Percentiles rank a stretch among this genome's conserved stretches.
Conservation (phyloP, 345 rosid genomes). For the Xanthoceras sorbifolium region DNA sequence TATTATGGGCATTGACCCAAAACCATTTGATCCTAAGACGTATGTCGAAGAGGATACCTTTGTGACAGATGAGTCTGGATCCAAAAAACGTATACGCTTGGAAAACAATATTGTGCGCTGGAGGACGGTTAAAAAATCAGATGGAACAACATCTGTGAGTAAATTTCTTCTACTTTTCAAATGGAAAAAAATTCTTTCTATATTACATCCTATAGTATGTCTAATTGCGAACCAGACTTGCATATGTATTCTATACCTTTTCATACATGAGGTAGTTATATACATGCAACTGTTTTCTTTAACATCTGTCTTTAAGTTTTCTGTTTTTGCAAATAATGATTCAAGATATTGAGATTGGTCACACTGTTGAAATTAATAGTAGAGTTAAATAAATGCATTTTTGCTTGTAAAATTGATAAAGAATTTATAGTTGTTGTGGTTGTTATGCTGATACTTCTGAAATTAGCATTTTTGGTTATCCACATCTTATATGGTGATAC, state of each 20-base stretch:
- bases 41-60: conserved; percentile 89
- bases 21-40: conserved; percentile 89
- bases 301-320: neutral
- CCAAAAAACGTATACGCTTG: conserved; percentile 74
- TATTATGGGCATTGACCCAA: conserved; percentile 95
- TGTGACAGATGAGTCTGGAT: conserved; percentile 84
- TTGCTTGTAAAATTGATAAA: neutral
- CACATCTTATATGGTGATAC: neutral
- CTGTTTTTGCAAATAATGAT: neutral
- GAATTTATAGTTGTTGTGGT: neutral
- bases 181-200: conserved; percentile 47
- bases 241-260: neutral
- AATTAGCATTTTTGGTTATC: neutral
- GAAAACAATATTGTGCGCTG: conserved; percentile 93
- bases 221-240: neutral
- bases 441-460: neutral
- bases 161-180: conserved; percentile 33
- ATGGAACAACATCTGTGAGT: conserved; percentile 81
- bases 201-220: neutral
- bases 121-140: conserved; percentile 66
- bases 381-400: neutral
- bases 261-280: neutral
- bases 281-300: neutral
- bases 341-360: neutral
- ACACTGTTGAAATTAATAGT: neutral